Evolutionary conservation across 1,284 basidiomycete genomes (phyloP).

Genomic region (Irpex sp.): DNA sequence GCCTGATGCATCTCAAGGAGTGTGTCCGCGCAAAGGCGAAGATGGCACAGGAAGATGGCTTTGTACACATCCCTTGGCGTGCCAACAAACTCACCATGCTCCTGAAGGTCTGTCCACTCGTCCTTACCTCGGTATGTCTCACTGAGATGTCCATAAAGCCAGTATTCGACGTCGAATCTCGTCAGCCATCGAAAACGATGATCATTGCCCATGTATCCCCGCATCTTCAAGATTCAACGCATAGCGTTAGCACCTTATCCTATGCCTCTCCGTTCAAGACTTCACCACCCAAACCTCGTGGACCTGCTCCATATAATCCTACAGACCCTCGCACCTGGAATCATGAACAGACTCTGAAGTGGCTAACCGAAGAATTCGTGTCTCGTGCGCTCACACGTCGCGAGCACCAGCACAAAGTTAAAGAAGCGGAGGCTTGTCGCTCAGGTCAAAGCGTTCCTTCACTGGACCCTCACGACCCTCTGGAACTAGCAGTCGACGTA

Average conservation of each 20-base stretch:
- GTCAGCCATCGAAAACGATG: constrained; percentile 27
- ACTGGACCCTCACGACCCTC: constrained; percentile 4
- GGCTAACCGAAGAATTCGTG: constrained; percentile 24
- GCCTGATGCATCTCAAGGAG: constrained; percentile 34
- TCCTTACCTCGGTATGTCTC: neutral
- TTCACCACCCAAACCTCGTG: constrained; percentile 23
- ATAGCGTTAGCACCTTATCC: constrained; percentile 29
- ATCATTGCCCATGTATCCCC: constrained; percentile 36
- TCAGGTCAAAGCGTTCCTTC: constrained; percentile 11
- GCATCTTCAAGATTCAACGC: constrained; percentile 31
- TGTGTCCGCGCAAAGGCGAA: constrained; percentile 35
- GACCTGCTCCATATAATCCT: constrained; percentile 26
- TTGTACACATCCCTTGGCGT: constrained; percentile 34
- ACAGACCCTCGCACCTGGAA: constrained; percentile 31
- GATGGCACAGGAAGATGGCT: constrained; percentile 31
- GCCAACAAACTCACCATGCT: constrained; percentile 32
- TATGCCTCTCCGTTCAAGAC: constrained; percentile 32
- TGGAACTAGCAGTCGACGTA: constrained; percentile 21
- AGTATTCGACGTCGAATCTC: constrained; percentile 32
- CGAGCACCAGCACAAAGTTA: constrained; percentile 4
- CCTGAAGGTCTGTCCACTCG: constrained; percentile 24
- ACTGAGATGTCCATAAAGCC: constrained; percentile 19
- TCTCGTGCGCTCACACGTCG: constrained; percentile 14
- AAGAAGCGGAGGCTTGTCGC: constrained; percentile 14
- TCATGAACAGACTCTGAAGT: constrained; percentile 24